Conservation (phyloP, 371 early-diverging fungal genomes). For the Mucor racemosus region DNA sequence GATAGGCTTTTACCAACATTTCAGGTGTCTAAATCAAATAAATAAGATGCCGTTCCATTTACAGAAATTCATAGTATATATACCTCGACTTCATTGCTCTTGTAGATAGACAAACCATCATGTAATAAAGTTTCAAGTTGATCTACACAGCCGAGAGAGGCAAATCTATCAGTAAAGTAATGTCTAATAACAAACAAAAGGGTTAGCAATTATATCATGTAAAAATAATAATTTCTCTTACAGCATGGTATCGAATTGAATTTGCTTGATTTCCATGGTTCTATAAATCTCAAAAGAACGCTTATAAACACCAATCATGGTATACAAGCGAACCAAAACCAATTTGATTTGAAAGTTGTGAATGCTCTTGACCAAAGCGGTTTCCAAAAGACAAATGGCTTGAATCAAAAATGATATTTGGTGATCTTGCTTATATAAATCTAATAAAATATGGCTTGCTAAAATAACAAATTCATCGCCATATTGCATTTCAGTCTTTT, state of each 20-base stretch:
- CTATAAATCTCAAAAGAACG: constrained; percentile 71
- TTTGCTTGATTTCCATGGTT: constrained; percentile 86
- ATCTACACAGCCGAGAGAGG: constrained; percentile 59
- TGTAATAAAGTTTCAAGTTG: constrained; percentile 59
- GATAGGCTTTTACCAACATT: constrained; percentile 85
- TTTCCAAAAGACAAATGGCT: constrained; percentile 75
- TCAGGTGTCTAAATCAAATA: constrained; percentile 72
- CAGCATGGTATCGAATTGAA: constrained; percentile 88
- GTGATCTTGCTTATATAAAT: constrained; percentile 50
- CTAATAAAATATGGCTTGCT: constrained; percentile 63
- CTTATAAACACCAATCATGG: constrained; percentile 65
- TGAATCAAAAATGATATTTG: constrained; percentile 41
- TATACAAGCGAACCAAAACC: constrained; percentile 79
- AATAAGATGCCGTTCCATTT: not conserved
- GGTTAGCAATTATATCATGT: not conserved
- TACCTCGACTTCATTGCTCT: constrained; percentile 75
- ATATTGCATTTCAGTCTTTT: constrained; percentile 76
- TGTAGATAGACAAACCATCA: constrained; percentile 73
- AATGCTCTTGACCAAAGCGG: constrained; percentile 73
- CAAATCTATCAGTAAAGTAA: constrained; percentile 70
- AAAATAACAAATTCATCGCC: constrained; percentile 83
- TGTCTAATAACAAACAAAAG: constrained; percentile 44
- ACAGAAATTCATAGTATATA: not conserved
- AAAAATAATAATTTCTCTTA: constrained; percentile 28
- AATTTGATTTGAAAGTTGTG: constrained; percentile 86